A percentile compares a stretch with the other conserved stretches of the same genome.
Evolutionary conservation across 2,329 filamentous ascomycete genomes (phyloP).

Genomic region (Pleoardoris graminearum): DNA sequence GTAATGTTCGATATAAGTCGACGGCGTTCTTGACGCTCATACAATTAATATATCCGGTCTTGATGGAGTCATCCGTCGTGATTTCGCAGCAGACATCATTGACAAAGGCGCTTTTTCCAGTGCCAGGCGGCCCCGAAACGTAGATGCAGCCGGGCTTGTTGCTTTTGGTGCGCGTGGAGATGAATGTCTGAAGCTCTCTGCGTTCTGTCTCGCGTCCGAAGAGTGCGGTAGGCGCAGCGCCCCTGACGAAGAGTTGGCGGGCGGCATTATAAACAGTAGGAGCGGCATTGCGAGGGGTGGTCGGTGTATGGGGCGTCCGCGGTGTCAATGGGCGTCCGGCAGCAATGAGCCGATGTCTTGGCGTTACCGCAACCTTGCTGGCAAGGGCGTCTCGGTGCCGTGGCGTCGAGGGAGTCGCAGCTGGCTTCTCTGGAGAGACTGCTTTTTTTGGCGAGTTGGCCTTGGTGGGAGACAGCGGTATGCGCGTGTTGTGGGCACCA

Average conservation of each 20-base stretch:
- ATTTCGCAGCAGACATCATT: constrained; percentile 72
- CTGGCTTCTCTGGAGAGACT: constrained; percentile 52
- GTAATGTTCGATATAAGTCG: constrained; percentile 79
- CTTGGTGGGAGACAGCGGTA: constrained; percentile 51
- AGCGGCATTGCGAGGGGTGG: constrained; percentile 65
- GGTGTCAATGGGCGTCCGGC: constrained; percentile 75
- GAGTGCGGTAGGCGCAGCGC: constrained; percentile 72
- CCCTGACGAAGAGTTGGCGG: constrained; percentile 82
- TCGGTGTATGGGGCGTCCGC: constrained; percentile 74
- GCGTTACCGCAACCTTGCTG: constrained; percentile 71
- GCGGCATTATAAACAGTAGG: constrained; percentile 85
- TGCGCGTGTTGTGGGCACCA: constrained; percentile 47
- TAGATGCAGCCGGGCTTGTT: constrained; percentile 81
- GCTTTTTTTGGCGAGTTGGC: constrained; percentile 53
- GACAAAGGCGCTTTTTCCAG: constrained; percentile 94
- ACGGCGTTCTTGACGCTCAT: constrained; percentile 91
- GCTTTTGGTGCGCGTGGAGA: constrained; percentile 64
- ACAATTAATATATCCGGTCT: constrained; percentile 86
- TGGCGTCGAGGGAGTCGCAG: constrained; percentile 67
- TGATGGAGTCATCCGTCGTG: constrained; percentile 57
- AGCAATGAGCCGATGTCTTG: constrained; percentile 80
- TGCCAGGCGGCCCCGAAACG: constrained; percentile 92
- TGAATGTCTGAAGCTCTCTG: constrained; percentile 69
- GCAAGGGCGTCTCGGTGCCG: constrained; percentile 78
- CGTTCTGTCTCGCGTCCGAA: constrained; percentile 74